Conservation (phyloP, 73 alveolate species). For the Urostyla sp. region DNA sequence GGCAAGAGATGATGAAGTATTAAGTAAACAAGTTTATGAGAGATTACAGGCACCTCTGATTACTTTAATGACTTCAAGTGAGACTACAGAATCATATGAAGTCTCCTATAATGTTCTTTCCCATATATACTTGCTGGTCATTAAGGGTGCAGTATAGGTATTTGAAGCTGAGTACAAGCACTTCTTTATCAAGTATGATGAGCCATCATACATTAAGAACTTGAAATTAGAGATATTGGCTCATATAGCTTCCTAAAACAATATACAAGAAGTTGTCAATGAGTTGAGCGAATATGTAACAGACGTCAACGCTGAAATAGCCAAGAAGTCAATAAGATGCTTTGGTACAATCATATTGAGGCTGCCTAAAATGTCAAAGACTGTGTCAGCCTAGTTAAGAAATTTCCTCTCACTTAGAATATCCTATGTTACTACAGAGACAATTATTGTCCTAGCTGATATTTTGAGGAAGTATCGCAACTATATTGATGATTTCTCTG, state of each 20-base stretch:
- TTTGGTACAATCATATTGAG: slow-evolving; percentile 83
- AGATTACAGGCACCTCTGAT: slow-evolving; percentile 96
- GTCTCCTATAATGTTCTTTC: slow-evolving; percentile 91
- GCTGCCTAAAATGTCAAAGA: slow-evolving; percentile 73
- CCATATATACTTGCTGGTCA: slow-evolving; percentile 89
- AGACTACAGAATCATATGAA: slow-evolving; percentile 92
- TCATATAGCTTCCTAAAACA: slow-evolving; percentile 66
- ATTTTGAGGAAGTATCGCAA: slow-evolving; percentile 78
- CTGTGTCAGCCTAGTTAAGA: slow-evolving; percentile 74
- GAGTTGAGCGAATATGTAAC: slow-evolving; percentile 94
- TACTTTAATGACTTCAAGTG: slow-evolving; percentile 94
- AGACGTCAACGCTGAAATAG: slow-evolving; percentile 88
- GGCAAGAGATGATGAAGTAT: slow-evolving; percentile 89
- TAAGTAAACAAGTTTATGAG: slow-evolving; percentile 88
- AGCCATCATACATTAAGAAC: slow-evolving; percentile 94
- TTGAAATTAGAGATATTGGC: slow-evolving; percentile 90
- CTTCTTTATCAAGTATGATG: slow-evolving; percentile 96
- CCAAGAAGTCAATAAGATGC: slow-evolving; percentile 82
- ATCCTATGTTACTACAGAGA: slow-evolving; percentile 80
- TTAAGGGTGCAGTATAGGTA: slow-evolving; percentile 87
- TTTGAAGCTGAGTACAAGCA: slow-evolving; percentile 93
- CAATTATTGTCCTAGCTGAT: slow-evolving; percentile 77
- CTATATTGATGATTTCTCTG: slow-evolving; percentile 70
- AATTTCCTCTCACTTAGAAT: slow-evolving; percentile 78
- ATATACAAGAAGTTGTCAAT: slow-evolving; percentile 79